phyloP scores from a whole-genome alignment of 441 rosid species.

The Biscutella laevigata region DNA sequence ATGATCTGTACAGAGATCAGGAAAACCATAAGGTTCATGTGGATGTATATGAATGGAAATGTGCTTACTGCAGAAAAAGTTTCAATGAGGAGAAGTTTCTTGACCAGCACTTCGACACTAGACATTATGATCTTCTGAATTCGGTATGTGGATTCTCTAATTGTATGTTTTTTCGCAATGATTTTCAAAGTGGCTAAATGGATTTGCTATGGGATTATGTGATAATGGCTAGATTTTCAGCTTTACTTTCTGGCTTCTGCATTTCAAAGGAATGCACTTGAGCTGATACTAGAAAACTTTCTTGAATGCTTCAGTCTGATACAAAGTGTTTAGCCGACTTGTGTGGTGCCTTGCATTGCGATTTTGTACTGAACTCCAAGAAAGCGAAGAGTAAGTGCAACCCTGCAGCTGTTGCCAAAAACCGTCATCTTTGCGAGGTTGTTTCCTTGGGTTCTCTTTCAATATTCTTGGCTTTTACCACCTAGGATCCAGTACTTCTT shows the following conservation, averaged over 20 bases:
- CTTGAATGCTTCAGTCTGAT: constrained; percentile 41
- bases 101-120: constrained; percentile 70
- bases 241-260: too few relatives aligned
- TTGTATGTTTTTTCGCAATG: too few relatives aligned
- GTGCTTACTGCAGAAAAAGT: constrained; percentile 92
- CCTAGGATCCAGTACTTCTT: background rate
- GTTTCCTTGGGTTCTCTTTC: constrained; percentile 5
- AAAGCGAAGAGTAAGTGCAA: constrained; percentile 66
- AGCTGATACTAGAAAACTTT: background rate
- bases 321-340: constrained; percentile 87
- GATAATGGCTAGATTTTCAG: too few relatives aligned
- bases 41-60: constrained; percentile 74
- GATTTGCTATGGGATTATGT: too few relatives aligned
- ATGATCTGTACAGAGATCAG: constrained; percentile 81
- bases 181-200: too few relatives aligned
- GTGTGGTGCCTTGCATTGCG: constrained; percentile 96
- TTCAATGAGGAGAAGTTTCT: constrained; percentile 77
- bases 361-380: constrained; percentile 55
- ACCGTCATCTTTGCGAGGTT: constrained; percentile 93
- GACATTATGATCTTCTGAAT: constrained; percentile 76
- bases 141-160: constrained; percentile 46
- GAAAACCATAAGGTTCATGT: constrained; percentile 77
- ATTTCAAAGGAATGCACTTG: too few relatives aligned
- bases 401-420: constrained; percentile 76
- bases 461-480: background rate